A percentile compares a stretch with the other conserved stretches of the same genome.
phyloP scores from a whole-genome alignment of 805 yeast species.

The Komagataella mondaviorum region DNA sequence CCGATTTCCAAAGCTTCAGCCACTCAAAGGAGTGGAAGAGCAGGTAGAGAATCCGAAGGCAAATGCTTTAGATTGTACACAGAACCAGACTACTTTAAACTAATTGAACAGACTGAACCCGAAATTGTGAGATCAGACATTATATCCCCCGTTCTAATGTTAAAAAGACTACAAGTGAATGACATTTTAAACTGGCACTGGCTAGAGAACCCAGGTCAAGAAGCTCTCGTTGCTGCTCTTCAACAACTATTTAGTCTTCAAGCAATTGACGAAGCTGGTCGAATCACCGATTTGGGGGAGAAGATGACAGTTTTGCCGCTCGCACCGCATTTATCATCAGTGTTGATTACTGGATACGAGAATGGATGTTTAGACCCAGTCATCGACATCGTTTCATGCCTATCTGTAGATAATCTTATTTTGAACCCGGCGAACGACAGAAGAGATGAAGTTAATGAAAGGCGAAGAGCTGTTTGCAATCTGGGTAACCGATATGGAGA shows the following conservation, averaged over 20 bases:
- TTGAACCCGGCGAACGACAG: constrained; percentile 67
- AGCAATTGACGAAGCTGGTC: constrained; percentile 68
- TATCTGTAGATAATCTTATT: constrained; percentile 82
- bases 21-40: constrained; percentile 92
- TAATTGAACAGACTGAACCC: constrained; percentile 79
- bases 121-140: constrained; percentile 84
- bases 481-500: constrained; percentile 74
- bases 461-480: constrained; percentile 54
- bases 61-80: constrained; percentile 78
- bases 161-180: constrained; percentile 72
- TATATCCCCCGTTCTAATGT: constrained; percentile 68
- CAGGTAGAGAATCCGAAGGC: constrained; percentile 96
- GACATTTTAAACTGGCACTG: constrained; percentile 83
- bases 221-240: constrained; percentile 63
- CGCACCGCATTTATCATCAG: constrained; percentile 86
- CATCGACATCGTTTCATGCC: constrained; percentile 81
- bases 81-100: constrained; percentile 49
- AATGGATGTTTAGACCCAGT: constrained; percentile 42
- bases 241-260: constrained; percentile 64
- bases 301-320: constrained; percentile 84
- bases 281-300: constrained; percentile 66
- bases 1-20: constrained; percentile 94
- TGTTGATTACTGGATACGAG: constrained; percentile 57
- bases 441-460: constrained; percentile 75
- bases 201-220: constrained; percentile 83